Evolutionary conservation across 331 rosid genomes (phyloP).

Genomic region (Dryas integrifolia): DNA sequence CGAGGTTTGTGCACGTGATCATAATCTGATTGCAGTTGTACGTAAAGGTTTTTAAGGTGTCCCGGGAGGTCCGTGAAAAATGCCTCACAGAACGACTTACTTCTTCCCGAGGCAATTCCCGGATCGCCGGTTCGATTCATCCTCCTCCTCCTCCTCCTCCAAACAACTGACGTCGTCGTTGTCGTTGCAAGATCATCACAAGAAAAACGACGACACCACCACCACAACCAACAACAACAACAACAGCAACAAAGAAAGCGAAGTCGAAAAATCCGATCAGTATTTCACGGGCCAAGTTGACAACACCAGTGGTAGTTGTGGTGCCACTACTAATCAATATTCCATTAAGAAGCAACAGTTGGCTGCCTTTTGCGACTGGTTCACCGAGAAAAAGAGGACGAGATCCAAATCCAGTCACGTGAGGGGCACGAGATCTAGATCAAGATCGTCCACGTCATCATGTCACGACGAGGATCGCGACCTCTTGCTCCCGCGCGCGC

Average conservation of each 20-base stretch:
- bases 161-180: constrained; percentile 32
- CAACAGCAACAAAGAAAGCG: constrained; percentile 44
- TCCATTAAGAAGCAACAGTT: constrained; percentile 36
- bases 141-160: constrained; percentile 26
- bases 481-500: constrained; percentile 35
- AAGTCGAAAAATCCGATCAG: constrained; percentile 14
- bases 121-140: constrained; percentile 54
- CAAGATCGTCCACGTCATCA: neutral
- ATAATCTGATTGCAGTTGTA: no score
- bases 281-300: constrained; percentile 4
- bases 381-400: constrained; percentile 36
- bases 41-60: neutral
- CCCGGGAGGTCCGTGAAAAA: constrained; percentile 42
- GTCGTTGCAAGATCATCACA: neutral
- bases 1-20: constrained; percentile 21
- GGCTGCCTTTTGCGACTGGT: constrained; percentile 59
- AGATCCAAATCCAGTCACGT: constrained; percentile 34
- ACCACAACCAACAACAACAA: constrained; percentile 47
- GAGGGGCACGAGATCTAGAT: constrained; percentile 19
- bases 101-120: constrained; percentile 91
- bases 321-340: no score
- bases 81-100: constrained; percentile 98
- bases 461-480: constrained; percentile 47
- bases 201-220: constrained; percentile 47
- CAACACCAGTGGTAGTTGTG: no score